A percentile compares a stretch with the other conserved stretches of the same genome.
Evolutionary conservation across 1,139 yeast species (phyloP).

Genomic region (Citeromyces hawaiiensis): DNA sequence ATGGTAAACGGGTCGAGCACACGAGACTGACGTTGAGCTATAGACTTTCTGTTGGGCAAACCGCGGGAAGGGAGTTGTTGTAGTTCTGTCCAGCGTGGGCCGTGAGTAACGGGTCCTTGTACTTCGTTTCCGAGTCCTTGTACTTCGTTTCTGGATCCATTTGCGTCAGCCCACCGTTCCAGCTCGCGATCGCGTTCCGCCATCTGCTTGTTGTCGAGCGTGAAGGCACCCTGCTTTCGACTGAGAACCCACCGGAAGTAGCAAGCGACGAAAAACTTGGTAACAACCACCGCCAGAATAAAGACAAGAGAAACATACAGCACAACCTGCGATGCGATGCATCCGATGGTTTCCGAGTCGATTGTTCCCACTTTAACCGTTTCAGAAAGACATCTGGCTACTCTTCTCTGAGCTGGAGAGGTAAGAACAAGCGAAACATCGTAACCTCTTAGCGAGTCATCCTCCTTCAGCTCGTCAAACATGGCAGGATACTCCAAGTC

Average conservation of each 20-base stretch:
- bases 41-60: neutral
- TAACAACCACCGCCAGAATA: constrained; percentile 65
- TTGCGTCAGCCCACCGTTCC: constrained; percentile 40
- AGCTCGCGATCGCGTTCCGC: constrained; percentile 33
- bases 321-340: constrained; percentile 82
- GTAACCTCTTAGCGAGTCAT: constrained; percentile 48
- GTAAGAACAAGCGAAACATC: constrained; percentile 75
- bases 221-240: constrained; percentile 67
- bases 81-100: no score
- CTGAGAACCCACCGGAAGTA: constrained; percentile 80
- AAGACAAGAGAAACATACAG: constrained; percentile 70
- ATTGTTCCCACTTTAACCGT: constrained; percentile 79
- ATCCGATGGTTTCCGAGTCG: constrained; percentile 88
- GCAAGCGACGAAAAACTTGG: constrained; percentile 75
- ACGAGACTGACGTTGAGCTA: constrained; percentile 5
- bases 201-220: constrained; percentile 32
- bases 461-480: constrained; percentile 50
- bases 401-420: constrained; percentile 50
- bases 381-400: constrained; percentile 79
- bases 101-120: no score
- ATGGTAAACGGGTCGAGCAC: constrained; percentile 4
- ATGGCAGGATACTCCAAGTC: constrained; percentile 62
- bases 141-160: no score
- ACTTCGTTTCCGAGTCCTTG: no score
- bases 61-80: neutral